phyloP scores from a whole-genome alignment of 2,329 filamentous ascomycete species.

The Penicillium rolfsii region DNA sequence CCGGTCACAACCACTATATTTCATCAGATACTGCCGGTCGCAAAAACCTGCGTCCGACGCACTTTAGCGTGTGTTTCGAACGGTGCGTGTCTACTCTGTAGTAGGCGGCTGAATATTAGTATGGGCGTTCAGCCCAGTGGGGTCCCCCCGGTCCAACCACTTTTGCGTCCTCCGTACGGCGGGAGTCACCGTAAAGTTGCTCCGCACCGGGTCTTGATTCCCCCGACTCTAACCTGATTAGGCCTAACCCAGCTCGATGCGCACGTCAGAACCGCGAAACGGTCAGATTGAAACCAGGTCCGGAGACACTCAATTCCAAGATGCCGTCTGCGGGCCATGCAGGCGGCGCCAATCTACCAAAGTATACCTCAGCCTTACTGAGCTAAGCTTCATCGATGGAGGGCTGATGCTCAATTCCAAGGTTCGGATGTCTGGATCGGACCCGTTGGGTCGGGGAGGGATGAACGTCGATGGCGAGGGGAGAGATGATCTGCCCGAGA shows the following conservation, averaged over 20 bases:
- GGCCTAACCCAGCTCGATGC: not conserved
- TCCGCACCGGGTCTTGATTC: slow-evolving; percentile 11
- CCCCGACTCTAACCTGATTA: slow-evolving; percentile 9
- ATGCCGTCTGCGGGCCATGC: not conserved
- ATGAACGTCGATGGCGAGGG: not conserved
- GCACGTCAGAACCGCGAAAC: not conserved
- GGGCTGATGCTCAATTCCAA: not conserved
- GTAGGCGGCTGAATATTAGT: too few relatives aligned
- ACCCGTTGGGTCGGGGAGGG: not conserved
- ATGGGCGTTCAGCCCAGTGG: too few relatives aligned
- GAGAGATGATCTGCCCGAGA: not conserved
- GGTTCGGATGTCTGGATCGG: not conserved
- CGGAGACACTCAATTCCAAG: not conserved
- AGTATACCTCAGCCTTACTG: not conserved
- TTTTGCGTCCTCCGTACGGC: too few relatives aligned
- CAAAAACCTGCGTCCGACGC: too few relatives aligned
- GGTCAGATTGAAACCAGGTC: not conserved
- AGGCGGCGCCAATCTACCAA: slow-evolving; percentile 5
- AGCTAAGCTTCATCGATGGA: not conserved
- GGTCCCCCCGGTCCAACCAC: too few relatives aligned
- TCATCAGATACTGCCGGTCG: too few relatives aligned
- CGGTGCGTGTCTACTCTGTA: too few relatives aligned
- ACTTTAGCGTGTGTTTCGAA: too few relatives aligned
- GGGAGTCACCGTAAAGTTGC: not conserved
- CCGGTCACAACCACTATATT: too few relatives aligned